A percentile compares a stretch with the other conserved stretches of the same genome.
Conservation (phyloP, 805 yeast species). For the Metschnikowia anglica region DNA sequence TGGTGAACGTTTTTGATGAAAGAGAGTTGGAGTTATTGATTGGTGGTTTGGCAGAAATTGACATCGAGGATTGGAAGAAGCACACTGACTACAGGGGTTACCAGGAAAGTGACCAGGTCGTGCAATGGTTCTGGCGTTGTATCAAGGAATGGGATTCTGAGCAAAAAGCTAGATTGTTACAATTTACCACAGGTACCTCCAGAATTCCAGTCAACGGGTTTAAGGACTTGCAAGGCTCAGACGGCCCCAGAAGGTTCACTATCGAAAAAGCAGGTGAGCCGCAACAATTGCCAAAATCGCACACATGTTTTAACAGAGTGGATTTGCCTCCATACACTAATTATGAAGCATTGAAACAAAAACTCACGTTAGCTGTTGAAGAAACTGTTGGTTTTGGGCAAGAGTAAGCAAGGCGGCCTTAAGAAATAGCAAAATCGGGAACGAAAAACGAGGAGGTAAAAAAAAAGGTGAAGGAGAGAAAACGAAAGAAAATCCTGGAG, state of each 20-base stretch:
- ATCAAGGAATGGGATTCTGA: constrained; percentile 93
- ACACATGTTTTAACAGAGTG: constrained; percentile 98
- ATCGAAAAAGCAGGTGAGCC: constrained; percentile 97
- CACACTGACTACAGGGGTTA: constrained; percentile 99
- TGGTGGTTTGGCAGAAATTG: constrained; percentile 98
- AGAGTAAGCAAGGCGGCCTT: constrained; percentile 49
- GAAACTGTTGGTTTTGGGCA: constrained; percentile 99
- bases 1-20: constrained; percentile 95
- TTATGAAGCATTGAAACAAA: constrained; percentile 80
- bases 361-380: constrained; percentile 93
- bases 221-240: constrained; percentile 97
- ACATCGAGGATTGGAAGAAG: constrained; percentile 98
- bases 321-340: constrained; percentile 93
- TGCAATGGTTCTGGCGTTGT: constrained; percentile 99
- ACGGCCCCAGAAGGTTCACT: constrained; percentile 98
- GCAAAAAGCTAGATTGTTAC: constrained; percentile 91
- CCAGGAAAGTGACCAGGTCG: constrained; percentile 92
- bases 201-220: constrained; percentile 99
- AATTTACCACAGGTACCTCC: constrained; percentile 98
- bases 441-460: too few relatives aligned
- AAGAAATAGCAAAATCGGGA: neutral
- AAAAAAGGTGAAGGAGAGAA: too few relatives aligned
- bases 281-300: constrained; percentile 92
- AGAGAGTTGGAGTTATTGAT: constrained; percentile 93
- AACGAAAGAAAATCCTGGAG: neutral